Evolutionary conservation across 1,284 basidiomycete genomes (phyloP).

Genomic region (Fomitiporia mediterranea): DNA sequence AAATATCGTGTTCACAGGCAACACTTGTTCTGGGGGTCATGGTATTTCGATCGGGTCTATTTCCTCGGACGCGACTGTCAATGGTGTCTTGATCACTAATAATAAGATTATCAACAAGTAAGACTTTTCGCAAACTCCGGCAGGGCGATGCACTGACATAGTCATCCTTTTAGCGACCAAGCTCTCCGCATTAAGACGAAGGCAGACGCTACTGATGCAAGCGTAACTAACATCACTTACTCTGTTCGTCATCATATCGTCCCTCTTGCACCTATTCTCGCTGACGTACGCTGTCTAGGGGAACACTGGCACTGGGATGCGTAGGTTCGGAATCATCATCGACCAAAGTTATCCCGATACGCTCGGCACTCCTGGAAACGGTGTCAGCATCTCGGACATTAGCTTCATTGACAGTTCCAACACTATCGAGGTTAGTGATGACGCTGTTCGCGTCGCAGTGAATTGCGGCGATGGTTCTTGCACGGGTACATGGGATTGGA

Average conservation of each 20-base stretch:
- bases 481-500: slow-evolving; percentile 50
- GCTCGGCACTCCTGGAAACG: slow-evolving; percentile 43
- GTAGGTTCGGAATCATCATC: slow-evolving; percentile 42
- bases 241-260: slow-evolving; percentile 23
- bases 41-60: slow-evolving; percentile 61
- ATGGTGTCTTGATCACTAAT: slow-evolving; percentile 39
- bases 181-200: slow-evolving; percentile 47
- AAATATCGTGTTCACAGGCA: slow-evolving; percentile 50
- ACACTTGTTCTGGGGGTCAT: slow-evolving; percentile 52
- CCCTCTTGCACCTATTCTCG: neutral
- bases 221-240: slow-evolving; percentile 40
- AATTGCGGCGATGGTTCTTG: slow-evolving; percentile 44
- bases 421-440: slow-evolving; percentile 32
- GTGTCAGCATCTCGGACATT: slow-evolving; percentile 29
- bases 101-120: slow-evolving; percentile 43
- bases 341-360: slow-evolving; percentile 44
- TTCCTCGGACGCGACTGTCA: slow-evolving; percentile 40
- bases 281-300: slow-evolving; percentile 27
- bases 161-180: slow-evolving; percentile 30
- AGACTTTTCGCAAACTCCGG: slow-evolving; percentile 25
- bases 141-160: neutral
- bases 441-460: slow-evolving; percentile 36
- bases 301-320: slow-evolving; percentile 39
- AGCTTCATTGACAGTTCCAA: slow-evolving; percentile 30
- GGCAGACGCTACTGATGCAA: slow-evolving; percentile 34